Evolutionary conservation across 805 yeast genomes (phyloP).

Genomic region (Millerago galiae): DNA sequence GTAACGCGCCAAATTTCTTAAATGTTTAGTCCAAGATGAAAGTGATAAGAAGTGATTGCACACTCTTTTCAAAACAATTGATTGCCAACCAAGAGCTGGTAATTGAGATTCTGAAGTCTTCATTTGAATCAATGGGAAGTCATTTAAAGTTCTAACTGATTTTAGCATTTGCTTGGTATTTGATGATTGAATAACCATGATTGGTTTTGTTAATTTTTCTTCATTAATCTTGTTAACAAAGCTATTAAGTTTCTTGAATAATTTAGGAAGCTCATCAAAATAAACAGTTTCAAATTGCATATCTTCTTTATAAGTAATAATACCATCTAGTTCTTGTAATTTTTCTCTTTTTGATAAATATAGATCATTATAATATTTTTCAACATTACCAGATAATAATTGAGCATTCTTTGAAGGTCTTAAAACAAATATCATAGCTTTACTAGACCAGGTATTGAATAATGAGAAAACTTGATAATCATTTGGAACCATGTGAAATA

Average conservation of each 20-base stretch:
- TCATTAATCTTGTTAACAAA: constrained; percentile 51
- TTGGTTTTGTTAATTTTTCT: constrained; percentile 56
- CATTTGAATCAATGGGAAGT: constrained; percentile 61
- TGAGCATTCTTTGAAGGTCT: constrained; percentile 69
- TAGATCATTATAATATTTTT: constrained; percentile 49
- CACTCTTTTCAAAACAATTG: constrained; percentile 54
- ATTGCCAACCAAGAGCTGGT: constrained; percentile 82
- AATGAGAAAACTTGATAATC: constrained; percentile 70
- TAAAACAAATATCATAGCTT: constrained; percentile 47
- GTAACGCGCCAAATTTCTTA: constrained; percentile 60
- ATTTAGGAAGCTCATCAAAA: constrained; percentile 45
- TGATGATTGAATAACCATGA: constrained; percentile 74
- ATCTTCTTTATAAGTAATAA: constrained; percentile 46
- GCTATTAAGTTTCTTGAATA: constrained; percentile 54
- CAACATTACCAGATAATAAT: constrained; percentile 49
- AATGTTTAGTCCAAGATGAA: constrained; percentile 64
- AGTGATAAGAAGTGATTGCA: constrained; percentile 67
- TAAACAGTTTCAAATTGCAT: constrained; percentile 50
- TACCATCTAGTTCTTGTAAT: constrained; percentile 34
- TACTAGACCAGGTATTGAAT: constrained; percentile 55
- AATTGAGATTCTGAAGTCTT: constrained; percentile 49
- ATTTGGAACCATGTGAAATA: constrained; percentile 64
- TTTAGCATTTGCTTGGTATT: constrained; percentile 39
- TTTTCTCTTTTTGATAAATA: constrained; percentile 41
- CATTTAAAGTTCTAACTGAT: constrained; percentile 39